Conservation (phyloP, 2,329 filamentous ascomycete species). For the Gnomoniopsis sp. region DNA sequence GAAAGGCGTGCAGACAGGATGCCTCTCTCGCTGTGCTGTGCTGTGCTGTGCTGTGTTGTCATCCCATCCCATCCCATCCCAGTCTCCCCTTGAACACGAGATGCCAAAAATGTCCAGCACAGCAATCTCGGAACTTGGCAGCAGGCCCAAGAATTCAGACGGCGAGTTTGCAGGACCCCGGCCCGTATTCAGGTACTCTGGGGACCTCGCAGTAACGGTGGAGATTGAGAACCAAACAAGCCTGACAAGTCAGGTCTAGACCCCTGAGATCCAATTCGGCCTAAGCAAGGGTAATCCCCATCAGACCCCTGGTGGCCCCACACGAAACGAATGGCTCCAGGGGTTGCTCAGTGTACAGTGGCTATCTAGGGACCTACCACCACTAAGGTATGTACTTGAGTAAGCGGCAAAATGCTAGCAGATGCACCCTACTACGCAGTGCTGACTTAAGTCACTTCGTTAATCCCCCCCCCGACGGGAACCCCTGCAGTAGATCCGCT, state of each 20-base stretch:
- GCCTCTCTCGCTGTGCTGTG: no score
- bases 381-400: no score
- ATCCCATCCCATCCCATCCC: background rate
- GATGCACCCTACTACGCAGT: no score
- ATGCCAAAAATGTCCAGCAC: background rate
- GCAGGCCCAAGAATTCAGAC: background rate
- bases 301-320: slow-evolving; percentile 7
- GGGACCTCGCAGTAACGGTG: no score
- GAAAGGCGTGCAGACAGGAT: no score
- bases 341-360: background rate
- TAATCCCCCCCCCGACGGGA: background rate
- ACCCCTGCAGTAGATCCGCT: slow-evolving; percentile 15
- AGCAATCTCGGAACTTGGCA: background rate
- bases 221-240: slow-evolving; percentile 10
- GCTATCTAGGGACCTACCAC: no score
- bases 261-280: slow-evolving; percentile 13
- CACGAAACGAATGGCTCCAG: slow-evolving; percentile 16
- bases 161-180: background rate
- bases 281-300: slow-evolving; percentile 7
- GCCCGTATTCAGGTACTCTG: no score
- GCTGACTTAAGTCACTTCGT: no score
- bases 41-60: no score
- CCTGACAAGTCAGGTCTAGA: slow-evolving; percentile 6
- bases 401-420: no score
- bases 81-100: background rate